Percentiles rank a stretch among this genome's conserved stretches.
phyloP scores from a whole-genome alignment of 2,329 filamentous ascomycete genomes.

The Fusarium virguliforme region DNA sequence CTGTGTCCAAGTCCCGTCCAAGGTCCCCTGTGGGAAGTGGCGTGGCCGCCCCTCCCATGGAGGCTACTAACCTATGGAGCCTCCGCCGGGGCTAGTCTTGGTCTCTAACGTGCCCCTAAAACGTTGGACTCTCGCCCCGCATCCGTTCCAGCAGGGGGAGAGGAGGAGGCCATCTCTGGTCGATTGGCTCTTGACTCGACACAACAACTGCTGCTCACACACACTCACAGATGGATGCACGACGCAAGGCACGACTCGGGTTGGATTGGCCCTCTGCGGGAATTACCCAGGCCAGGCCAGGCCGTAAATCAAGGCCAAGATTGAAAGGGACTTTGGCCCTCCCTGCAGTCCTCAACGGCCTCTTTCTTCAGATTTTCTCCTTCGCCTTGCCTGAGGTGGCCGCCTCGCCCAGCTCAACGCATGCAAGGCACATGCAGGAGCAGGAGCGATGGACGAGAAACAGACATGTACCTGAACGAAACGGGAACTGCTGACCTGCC shows the following conservation, averaged over 20 bases:
- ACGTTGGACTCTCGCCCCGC: slow-evolving; percentile 26
- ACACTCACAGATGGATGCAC: slow-evolving; percentile 20
- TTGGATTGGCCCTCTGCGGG: slow-evolving; percentile 41
- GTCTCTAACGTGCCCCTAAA: slow-evolving; percentile 36
- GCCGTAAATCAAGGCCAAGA: slow-evolving; percentile 15
- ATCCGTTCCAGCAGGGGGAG: background rate
- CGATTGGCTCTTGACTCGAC: slow-evolving; percentile 15
- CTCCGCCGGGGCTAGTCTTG: background rate
- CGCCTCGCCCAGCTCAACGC: background rate
- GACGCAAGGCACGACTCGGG: slow-evolving; percentile 43
- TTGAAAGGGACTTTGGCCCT: slow-evolving; percentile 20
- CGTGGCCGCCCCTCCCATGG: slow-evolving; percentile 7
- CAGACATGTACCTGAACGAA: slow-evolving; percentile 29
- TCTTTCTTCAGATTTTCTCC: background rate
- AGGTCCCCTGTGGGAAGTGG: slow-evolving; percentile 8
- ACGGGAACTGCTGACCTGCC: background rate
- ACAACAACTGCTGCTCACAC: slow-evolving; percentile 3
- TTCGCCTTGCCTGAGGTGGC: slow-evolving; percentile 11
- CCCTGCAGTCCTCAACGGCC: slow-evolving; percentile 20
- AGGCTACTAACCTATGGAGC: background rate
- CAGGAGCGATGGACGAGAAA: slow-evolving; percentile 30
- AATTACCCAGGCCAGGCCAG: slow-evolving; percentile 28
- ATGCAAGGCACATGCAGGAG: slow-evolving; percentile 26
- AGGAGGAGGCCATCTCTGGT: background rate
- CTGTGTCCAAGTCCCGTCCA: background rate